phyloP scores from a whole-genome alignment of 2,329 filamentous ascomycete genomes.

The Pseudonectria foliicola region DNA sequence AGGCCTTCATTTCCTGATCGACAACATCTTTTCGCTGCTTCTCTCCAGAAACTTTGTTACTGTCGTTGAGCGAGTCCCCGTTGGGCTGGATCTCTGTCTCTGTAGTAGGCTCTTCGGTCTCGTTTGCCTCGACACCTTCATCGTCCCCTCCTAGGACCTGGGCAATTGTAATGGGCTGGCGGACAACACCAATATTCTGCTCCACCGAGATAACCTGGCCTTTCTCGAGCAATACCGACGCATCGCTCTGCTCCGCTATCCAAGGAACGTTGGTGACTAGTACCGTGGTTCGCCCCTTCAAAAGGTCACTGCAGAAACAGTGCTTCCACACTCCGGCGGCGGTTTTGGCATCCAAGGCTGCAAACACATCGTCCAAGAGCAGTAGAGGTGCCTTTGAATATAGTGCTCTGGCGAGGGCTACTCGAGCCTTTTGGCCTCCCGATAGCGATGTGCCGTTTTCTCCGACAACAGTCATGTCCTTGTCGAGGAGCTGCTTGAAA shows the following conservation, averaged over 20 bases:
- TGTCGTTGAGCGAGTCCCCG: constrained; percentile 23
- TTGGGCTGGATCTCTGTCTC: constrained; percentile 23
- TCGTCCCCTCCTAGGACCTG: constrained; percentile 30
- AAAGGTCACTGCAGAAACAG: constrained; percentile 49
- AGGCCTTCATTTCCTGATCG: constrained; percentile 40
- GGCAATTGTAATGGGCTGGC: constrained; percentile 37
- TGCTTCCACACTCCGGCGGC: constrained; percentile 48
- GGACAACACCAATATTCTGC: constrained; percentile 38
- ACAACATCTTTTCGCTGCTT: constrained; percentile 35
- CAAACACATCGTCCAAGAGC: constrained; percentile 53
- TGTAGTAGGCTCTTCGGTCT: constrained; percentile 1
- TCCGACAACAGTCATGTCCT: constrained; percentile 46
- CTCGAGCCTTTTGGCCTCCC: constrained; percentile 49
- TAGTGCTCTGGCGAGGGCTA: constrained; percentile 49
- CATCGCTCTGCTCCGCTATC: constrained; percentile 44
- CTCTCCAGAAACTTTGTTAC: constrained; percentile 28
- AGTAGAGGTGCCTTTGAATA: constrained; percentile 50
- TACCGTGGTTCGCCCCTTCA: constrained; percentile 47
- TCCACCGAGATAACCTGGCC: constrained; percentile 35
- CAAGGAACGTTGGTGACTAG: constrained; percentile 51
- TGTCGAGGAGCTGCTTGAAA: constrained; percentile 41
- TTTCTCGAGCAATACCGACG: constrained; percentile 39
- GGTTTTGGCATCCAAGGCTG: constrained; percentile 52
- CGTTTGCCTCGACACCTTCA: constrained; percentile 25
- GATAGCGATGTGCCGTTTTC: constrained; percentile 50